These are phyloP conservation scores for Ustilago trichophora DNA, from an alignment of 1,284 basidiomycete species.

Conservation along the genomic window DNA sequence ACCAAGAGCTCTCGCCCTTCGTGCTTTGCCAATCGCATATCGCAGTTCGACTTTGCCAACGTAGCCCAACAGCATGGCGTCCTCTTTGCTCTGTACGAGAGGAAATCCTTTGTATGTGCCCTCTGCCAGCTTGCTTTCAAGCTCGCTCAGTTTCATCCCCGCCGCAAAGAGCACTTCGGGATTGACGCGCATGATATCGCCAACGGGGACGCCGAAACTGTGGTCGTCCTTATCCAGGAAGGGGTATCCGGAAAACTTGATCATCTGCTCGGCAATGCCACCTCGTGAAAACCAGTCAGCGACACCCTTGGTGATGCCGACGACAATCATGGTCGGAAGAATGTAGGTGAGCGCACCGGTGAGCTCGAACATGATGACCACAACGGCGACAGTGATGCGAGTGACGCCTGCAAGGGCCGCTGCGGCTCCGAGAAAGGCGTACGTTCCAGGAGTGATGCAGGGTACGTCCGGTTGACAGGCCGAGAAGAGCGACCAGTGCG, in stretches of 20 bases:
- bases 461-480: constrained; percentile 89
- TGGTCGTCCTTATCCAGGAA: constrained; percentile 85
- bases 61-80: constrained; percentile 81
- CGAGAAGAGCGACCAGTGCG: constrained; percentile 82
- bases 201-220: constrained; percentile 86
- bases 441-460: constrained; percentile 95
- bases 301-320: constrained; percentile 94
- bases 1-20: constrained; percentile 34
- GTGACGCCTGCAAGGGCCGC: constrained; percentile 76
- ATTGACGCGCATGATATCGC: constrained; percentile 85
- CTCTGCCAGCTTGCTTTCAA: constrained; percentile 68
- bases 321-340: constrained; percentile 96
- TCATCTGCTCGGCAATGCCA: constrained; percentile 97
- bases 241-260: constrained; percentile 95
- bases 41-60: constrained; percentile 85
- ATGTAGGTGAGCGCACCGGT: constrained; percentile 98
- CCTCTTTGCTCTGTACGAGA: constrained; percentile 73
- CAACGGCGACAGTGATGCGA: constrained; percentile 94
- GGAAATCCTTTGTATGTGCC: constrained; percentile 87
- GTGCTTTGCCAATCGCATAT: constrained; percentile 79
- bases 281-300: constrained; percentile 92
- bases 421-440: constrained; percentile 47
- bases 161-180: constrained; percentile 77
- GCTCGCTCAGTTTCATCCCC: constrained; percentile 79
- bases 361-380: constrained; percentile 99